Evolutionary conservation across 2,329 filamentous ascomycete species (phyloP), one percentile per base, ranked within the genome.

Genomic region (Tolypocladium tundrense): DNA sequence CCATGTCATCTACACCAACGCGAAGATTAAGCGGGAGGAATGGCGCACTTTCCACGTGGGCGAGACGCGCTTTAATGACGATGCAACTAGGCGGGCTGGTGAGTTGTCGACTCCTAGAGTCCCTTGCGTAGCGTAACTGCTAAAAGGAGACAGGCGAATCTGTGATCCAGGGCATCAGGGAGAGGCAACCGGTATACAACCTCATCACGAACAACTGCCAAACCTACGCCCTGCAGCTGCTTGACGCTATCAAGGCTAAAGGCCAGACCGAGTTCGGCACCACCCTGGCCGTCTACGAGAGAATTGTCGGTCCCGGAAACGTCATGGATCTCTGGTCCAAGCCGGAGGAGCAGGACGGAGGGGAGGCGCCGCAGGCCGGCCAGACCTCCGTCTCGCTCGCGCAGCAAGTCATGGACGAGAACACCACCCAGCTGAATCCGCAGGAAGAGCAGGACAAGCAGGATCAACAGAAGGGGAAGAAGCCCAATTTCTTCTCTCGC

Each of bases 171-270:
- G 73, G 74, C 19, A 83, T 84, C 65, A 70, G 80, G 8, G 67
- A 73, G 40, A 74, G 70, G 54, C 73, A 75, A 11, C 74, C 80
- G 0, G 77, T 71, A 1, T 84, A 84, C 67, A 83, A 83, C 57
- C 73, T 84, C 57, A 83, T 84, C 65, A 79, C 73, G 61, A 84
- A 84, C 66, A 84, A 84, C 67, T 84, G 81, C 66, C 81, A 84
- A 62, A 83, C 79, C 21, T 84, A 79, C 59, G 81, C 79, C 0
- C 64, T 82, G 16, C 69, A 75, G 51, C 68, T 83, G 16, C 75
- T 84, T 9, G 79, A 83, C 58, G 77, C 78, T 37, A 80, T 84
- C 58, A 78, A 82, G 59, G 72, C 79, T 14, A 77, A 78, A 8
- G 69, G 73, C 14, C 75, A 76, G 58, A 75, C 73, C 50, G 73